Evolutionary conservation across 768 basidiomycete species (phyloP), one percentile per base, ranked within the genome.

Genomic region (Russula sp.): DNA sequence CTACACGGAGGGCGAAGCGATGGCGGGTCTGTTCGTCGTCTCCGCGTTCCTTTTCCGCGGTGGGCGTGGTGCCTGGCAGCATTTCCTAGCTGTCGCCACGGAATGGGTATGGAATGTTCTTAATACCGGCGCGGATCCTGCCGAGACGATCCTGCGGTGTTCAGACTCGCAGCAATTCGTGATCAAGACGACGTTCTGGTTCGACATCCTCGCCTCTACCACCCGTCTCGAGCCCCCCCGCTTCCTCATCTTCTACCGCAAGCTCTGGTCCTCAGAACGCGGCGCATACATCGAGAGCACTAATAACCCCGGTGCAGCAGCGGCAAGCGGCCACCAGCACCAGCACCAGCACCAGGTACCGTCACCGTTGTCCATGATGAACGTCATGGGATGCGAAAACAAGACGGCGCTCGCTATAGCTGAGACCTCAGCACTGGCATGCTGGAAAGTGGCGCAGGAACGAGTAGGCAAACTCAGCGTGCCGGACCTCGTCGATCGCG

Each of bases 341-440:
- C n/a, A n/a, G n/a, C n/a, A n/a, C n/a, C n/a, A n/a, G n/a, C n/a
- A n/a, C n/a, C n/a, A n/a, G n/a, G n/a, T n/a, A 6, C 18, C 59
- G 22, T 69, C 71, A 49, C 77, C 80, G 70, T 79, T 83, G 61
- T 85, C 84, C n/a, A 93, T 93, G 91, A 79, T 90, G 76, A 79
- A 81, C 50, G 81, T 90, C 6, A 93, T 94, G 90, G 91, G 91
- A 22, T 92, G 91, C 78, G 86, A 89, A 70, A 90, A 92, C 75
- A 76, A 79, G 64, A 84, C 89, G 59, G 84, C 93, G 54, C 87
- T 88, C 79, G 89, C 88, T 30, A 79, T 93, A 50, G 88, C 92
- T 5, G 85, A 91, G 76, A 88, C 83, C 42, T 83, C 87, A 13
- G 76, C 75, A 22, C 80, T 94, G 18, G 80, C 87, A 48, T 70